Conservation (phyloP, 257 asterid genomes). For the Gynochthodes officinalis region DNA sequence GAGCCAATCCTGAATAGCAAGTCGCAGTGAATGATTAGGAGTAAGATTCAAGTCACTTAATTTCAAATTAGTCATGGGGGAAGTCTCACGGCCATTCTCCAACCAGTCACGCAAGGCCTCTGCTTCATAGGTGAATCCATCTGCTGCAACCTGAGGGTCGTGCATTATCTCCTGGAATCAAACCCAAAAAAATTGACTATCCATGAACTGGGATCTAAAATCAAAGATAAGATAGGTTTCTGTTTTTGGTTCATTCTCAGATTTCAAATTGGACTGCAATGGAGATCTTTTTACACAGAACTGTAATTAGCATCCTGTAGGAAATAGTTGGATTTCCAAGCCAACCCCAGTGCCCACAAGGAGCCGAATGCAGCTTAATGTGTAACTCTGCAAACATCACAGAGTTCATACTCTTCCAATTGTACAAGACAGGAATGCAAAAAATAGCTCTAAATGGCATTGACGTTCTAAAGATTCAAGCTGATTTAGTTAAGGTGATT, state of each 20-base stretch:
- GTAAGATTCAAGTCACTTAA: conserved; percentile 46
- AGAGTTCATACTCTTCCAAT: neutral
- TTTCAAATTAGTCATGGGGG: conserved; percentile 86
- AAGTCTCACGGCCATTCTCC: conserved; percentile 58
- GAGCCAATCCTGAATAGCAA: conserved; percentile 74
- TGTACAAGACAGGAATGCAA: neutral
- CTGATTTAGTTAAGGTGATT: neutral
- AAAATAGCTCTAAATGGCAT: neutral
- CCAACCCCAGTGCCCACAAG: neutral
- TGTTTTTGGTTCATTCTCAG: no score
- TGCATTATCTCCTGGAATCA: conserved; percentile 83
- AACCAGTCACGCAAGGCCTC: conserved; percentile 82
- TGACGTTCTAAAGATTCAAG: neutral
- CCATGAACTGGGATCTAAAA: neutral
- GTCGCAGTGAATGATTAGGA: conserved; percentile 64
- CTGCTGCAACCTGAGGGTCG: conserved; percentile 87
- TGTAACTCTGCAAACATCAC: neutral
- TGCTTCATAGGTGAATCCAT: conserved; percentile 88
- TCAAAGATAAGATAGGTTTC: neutral
- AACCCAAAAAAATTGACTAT: conserved; percentile 8
- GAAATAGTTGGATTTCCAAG: neutral
- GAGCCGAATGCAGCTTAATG: neutral
- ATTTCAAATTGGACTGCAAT: no score
- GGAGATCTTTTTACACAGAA: neutral
- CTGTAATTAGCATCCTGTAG: neutral